Evolutionary conservation across 1,284 basidiomycete genomes (phyloP), one percentile per base, ranked within the genome.

Genomic region (Irpex lacteus): DNA sequence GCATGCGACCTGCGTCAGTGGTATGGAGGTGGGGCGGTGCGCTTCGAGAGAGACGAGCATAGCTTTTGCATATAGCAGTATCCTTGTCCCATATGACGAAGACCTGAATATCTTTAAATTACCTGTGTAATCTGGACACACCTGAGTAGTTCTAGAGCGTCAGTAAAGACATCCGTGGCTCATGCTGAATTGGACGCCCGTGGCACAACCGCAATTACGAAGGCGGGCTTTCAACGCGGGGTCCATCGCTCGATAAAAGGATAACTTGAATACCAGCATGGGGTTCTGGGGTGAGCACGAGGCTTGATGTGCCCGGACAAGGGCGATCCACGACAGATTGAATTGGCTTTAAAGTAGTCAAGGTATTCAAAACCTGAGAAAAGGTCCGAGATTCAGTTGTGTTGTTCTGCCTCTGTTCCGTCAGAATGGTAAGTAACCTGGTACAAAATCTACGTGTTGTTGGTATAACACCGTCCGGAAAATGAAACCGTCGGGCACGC

Each of bases 241-340:
- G n/a, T 13, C 26, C 54, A 56, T 34, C n/a, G 11, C 11, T 56
- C 26, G 34, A 8, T 6, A 9, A 56, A 56, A 56, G 54, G 54
- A 19, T 56, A 56, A 3, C 54, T 56, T 56, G 54, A 11, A 21
- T 11, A 56, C 54, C 54, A 56, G 54, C 19, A 36, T 18, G 7
- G 3, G 54, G 32, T 56, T 56, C 54, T 56, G n/a, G 54, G 54
- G 54, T 56, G 32, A 18, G 32, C 54, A 56, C 54, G 54, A 56
- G 54, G 54, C 54, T 32, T 56, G 26, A 21, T 56, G 54, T 18
- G 5, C 54, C 26, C 54, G 54, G 54, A 36, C 21, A 36, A 36
- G n/a, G 54, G 34, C 19, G 54, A 56, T 56, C 21, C 26, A 21
- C 54, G 34, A 56, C 19, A n/a, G 50, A 52, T 52, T 52, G 50